Evolutionary conservation across 2,329 filamentous ascomycete species (phyloP).

Genomic region (Alternaria atra): DNA sequence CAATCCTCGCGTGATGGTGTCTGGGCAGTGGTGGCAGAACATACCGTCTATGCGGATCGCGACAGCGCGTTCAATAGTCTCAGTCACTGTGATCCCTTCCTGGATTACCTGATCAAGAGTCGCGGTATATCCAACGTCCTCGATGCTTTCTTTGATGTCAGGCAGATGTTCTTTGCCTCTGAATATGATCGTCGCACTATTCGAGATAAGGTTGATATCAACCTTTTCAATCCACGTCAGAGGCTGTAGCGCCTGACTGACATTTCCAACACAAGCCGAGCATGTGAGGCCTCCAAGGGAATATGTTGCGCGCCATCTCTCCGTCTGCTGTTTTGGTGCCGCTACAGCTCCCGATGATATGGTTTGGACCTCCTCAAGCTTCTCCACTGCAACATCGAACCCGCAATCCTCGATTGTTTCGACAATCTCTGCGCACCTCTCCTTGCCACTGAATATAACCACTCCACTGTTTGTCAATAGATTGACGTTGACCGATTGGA

Average conservation of each 20-base stretch:
- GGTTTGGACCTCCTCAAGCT: constrained; percentile 32
- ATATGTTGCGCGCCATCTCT: constrained; percentile 55
- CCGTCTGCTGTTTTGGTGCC: constrained; percentile 17
- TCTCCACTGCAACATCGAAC: constrained; percentile 53
- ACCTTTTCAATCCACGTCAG: constrained; percentile 58
- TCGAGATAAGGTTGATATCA: constrained; percentile 62
- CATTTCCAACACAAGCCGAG: constrained; percentile 62
- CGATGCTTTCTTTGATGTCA: constrained; percentile 59
- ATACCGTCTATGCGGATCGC: constrained; percentile 54
- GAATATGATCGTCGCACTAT: constrained; percentile 61
- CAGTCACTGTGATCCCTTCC: not conserved
- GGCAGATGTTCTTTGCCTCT: constrained; percentile 56
- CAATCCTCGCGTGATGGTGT: constrained; percentile 64
- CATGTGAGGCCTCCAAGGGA: constrained; percentile 67
- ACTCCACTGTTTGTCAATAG: constrained; percentile 61
- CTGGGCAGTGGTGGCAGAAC: constrained; percentile 58
- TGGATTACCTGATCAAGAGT: constrained; percentile 46
- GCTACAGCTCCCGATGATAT: not conserved
- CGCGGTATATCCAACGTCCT: constrained; percentile 57
- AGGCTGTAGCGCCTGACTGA: constrained; percentile 58
- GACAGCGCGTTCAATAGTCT: constrained; percentile 40
- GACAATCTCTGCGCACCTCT: constrained; percentile 56
- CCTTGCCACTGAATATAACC: constrained; percentile 59
- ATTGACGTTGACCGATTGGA: constrained; percentile 60
- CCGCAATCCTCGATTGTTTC: constrained; percentile 61